Evolutionary conservation across 371 early-diverging fungal species (phyloP).

Genomic region (Dichotomocladium elegans): DNA sequence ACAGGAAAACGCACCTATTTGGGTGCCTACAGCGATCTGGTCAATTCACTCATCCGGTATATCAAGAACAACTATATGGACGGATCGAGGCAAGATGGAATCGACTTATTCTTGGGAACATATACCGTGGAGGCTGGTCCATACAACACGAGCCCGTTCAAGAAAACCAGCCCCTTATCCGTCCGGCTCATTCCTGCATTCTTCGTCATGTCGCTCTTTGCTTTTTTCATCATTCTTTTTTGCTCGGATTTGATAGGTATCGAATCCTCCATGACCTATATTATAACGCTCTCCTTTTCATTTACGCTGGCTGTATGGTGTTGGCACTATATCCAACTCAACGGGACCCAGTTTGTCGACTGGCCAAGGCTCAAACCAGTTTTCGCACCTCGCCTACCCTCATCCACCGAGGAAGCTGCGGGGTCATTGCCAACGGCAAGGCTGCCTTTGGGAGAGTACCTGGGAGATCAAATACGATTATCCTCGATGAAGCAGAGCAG

Average conservation of each 20-base stretch:
- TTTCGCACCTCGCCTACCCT: no score
- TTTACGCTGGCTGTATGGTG: constrained; percentile 26
- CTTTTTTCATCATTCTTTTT: constrained; percentile 25
- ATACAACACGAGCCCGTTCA: constrained; percentile 28
- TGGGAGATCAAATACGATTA: constrained; percentile 14
- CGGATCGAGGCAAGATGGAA: constrained; percentile 85
- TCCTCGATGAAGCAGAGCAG: constrained; percentile 34
- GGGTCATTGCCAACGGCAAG: no score
- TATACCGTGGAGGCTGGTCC: constrained; percentile 44
- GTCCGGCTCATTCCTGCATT: constrained; percentile 20
- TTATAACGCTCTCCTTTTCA: constrained; percentile 25
- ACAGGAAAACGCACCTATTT: constrained; percentile 80
- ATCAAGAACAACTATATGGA: constrained; percentile 91
- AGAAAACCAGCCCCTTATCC: constrained; percentile 7
- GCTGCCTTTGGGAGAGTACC: no score
- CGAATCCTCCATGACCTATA: constrained; percentile 20
- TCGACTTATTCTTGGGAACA: constrained; percentile 75
- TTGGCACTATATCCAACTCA: constrained; percentile 33
- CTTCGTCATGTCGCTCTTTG: constrained; percentile 16
- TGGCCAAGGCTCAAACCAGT: constrained; percentile 35
- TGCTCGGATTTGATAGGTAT: constrained; percentile 16
- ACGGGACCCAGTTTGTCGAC: constrained; percentile 36
- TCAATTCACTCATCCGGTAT: constrained; percentile 82
- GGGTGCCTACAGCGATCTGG: constrained; percentile 81
- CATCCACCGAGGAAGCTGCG: neutral